phyloP scores from a whole-genome alignment of 495 filamentous ascomycete species.

The Penicillium crystallinum region DNA sequence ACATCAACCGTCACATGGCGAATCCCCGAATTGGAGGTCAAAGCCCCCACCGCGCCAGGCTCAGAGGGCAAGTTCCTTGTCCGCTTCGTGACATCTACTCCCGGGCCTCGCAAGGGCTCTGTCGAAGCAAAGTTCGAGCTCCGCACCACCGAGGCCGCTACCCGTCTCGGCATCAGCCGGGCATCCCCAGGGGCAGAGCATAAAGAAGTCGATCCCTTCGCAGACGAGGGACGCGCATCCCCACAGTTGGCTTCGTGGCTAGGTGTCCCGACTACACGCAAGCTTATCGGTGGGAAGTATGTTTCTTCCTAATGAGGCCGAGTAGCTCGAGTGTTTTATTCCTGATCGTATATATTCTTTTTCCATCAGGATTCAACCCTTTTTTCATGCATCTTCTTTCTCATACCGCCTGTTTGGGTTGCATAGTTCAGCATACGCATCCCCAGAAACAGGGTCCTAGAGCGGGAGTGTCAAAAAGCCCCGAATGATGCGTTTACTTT shows the following conservation, averaged over 20 bases:
- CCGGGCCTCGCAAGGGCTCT: constrained; percentile 66
- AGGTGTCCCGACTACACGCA: constrained; percentile 64
- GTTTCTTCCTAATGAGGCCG: constrained; percentile 25
- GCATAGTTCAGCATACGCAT: not conserved
- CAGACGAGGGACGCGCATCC: constrained; percentile 50
- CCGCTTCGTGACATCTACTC: constrained; percentile 71
- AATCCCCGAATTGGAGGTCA: constrained; percentile 70
- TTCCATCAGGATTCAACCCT: not conserved
- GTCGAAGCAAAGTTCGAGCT: constrained; percentile 83
- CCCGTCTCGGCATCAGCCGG: constrained; percentile 57
- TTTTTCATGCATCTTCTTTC: not conserved
- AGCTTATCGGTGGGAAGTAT: constrained; percentile 76
- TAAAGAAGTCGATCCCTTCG: constrained; percentile 58
- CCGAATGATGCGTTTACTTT: constrained; percentile 6
- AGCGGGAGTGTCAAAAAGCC: not conserved
- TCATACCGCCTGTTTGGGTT: not conserved
- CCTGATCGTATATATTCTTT: constrained; percentile 14
- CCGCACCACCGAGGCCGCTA: constrained; percentile 46
- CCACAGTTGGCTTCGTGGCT: constrained; percentile 56
- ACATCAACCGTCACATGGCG: constrained; percentile 86
- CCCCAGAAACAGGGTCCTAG: not conserved
- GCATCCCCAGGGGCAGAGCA: constrained; percentile 23
- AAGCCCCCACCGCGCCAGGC: constrained; percentile 23
- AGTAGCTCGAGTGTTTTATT: too few relatives aligned
- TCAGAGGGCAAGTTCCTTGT: constrained; percentile 67